A percentile compares a stretch with the other conserved stretches of the same genome.
Conservation (phyloP, 2,329 filamentous ascomycete species). For the Aspergillus spinulosporus region DNA sequence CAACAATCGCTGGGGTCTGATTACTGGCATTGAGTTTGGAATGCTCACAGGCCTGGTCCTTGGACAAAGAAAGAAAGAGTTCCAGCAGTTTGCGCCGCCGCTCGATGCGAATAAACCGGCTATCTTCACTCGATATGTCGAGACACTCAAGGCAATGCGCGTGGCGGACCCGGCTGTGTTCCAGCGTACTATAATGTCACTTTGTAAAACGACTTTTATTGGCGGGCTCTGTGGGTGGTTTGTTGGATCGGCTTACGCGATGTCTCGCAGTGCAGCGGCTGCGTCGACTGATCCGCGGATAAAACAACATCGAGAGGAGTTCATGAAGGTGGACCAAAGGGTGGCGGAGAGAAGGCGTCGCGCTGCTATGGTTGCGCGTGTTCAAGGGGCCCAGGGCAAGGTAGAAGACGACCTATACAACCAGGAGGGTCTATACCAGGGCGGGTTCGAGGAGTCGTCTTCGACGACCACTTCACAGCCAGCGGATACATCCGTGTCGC, state of each 20-base stretch:
- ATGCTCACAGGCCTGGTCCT: background rate
- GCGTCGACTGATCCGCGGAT: conserved; percentile 28
- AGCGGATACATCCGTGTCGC: background rate
- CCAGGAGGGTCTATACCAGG: background rate
- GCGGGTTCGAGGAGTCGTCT: background rate
- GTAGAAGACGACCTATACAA: background rate
- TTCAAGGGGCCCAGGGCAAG: conserved; percentile 1
- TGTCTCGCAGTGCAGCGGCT: conserved; percentile 16
- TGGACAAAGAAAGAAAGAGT: background rate
- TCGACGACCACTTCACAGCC: background rate
- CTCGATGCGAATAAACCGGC: background rate
- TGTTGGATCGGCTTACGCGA: conserved; percentile 10
- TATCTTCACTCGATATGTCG: background rate
- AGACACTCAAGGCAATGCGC: background rate
- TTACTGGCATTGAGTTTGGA: background rate
- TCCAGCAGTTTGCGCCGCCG: background rate
- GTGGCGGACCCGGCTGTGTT: background rate
- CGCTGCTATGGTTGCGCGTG: conserved; percentile 7
- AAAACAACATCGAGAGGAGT: conserved; percentile 23
- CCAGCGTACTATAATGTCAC: background rate
- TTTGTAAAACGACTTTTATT: conserved; percentile 20
- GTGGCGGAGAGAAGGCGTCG: conserved; percentile 25
- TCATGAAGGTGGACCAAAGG: conserved; percentile 22
- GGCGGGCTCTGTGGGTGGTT: conserved; percentile 12
- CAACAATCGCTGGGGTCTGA: conserved; percentile 12